Base-by-base conservation (phyloP, 176 grass and related monocot genomes). In the Aegilops longissima region DNA sequence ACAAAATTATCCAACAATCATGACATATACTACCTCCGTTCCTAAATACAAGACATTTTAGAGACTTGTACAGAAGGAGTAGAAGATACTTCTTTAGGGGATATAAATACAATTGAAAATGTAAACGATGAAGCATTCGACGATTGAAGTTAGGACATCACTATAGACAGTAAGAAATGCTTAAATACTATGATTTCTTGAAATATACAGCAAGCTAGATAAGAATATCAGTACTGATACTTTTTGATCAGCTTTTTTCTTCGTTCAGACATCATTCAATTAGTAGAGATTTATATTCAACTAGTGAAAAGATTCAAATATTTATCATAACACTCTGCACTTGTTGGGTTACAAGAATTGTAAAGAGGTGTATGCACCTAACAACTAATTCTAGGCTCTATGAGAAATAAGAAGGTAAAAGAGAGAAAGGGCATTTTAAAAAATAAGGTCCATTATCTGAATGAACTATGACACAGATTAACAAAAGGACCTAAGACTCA, bases 171-270 rank as follows among this genome's bases (percentile, higher is more conserved):
- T 64, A 11, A 80, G 17, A 65, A 42, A 64, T 64, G 59, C 35
- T 80, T 17, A 5, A 64, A 79, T 23, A 47, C 52, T 38, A 61
- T 79, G 52, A 78, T 38, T 61, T 78, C 29, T 78, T 35, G 76
- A 12, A 78, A 61, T 12, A 38, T 59, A 3, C 30, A 68, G 17
- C 16, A 70, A 70, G 34, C 54, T 27, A 64, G 64, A 44, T 80
- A 38, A 6, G 31, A 78, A 38, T 38, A 35, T 61, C 20, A 36
- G 52, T 34, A 72, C 31, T 33, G 31, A 78, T 78, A 66, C 38
- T 66, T 66, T 65, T 36, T 80, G 4, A 65, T 64, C 36, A 80
- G 36, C 51, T 42, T 80, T 80, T 27, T 62, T 42, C 12, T 42
- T 62, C 1, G 8, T 20, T 25, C 35, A 17, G 63, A 80, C 9